Evolutionary conservation across 1,284 basidiomycete species (phyloP), one percentile per base, ranked within the genome.

Genomic region (Ustilago lituana): DNA sequence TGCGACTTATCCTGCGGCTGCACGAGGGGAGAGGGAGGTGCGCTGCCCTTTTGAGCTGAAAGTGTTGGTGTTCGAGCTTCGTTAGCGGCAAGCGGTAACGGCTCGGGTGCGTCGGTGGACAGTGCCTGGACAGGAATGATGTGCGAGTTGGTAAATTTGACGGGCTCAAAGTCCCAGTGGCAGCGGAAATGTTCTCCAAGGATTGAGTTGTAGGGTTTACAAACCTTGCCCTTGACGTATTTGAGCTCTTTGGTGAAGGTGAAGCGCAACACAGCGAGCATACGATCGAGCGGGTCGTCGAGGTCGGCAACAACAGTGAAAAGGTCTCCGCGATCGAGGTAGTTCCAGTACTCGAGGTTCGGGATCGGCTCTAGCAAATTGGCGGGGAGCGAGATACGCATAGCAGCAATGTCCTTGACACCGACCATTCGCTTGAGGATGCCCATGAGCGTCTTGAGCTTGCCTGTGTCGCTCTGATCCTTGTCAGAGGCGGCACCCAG

Each of bases 241-340:
- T 95, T 96, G 82, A 96, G 89, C 80, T 98, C 94, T 83, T 97
- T 97, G 48, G 92, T 91, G 82, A 76, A 93, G 10, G 89, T 85
- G 83, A 94, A 98, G 23, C 93, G 88, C 35, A 97, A 83, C 9
- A 91, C 90, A 32, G 93, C 91, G 22, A 98, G 86, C 90, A 98
- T 94, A 38, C 94, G 89, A 77, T 94, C 91, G 64, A 98, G 88
- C 22, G 92, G 89, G 79, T 97, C 93, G 35, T 90, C 86, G 17
- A 90, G 91, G 79, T 95, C 92, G 77, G 93, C 94, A 77, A 97
- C 83, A 15, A 84, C 92, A 76, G 90, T 81, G 53, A 96, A 94
- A 40, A 94, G 85, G 83, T 97, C 94, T 10, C 94, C 93, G 66
- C 94, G 87, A 83, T 97, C 94, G 44, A 94, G 87, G 78, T 95